Percentiles rank a stretch among this genome's conserved stretches.
phyloP scores from a whole-genome alignment of 2,329 filamentous ascomycete species.

The Aspergillus hiratsukae region DNA sequence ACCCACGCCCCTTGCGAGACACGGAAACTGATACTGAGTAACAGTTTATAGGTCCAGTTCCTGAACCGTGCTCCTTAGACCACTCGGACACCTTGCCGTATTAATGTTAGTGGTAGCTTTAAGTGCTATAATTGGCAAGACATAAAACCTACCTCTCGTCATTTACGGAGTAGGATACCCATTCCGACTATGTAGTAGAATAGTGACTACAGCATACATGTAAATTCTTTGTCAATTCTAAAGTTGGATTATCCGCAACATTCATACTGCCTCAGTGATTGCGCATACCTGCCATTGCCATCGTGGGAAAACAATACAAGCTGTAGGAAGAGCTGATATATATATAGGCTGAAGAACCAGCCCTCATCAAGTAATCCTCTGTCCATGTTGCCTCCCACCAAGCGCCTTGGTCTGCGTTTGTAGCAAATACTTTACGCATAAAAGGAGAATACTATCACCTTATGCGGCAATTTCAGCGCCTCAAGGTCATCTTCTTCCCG shows the following conservation, averaged over 20 bases:
- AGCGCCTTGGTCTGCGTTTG: background rate
- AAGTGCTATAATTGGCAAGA: too few species aligned
- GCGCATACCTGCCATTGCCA: background rate
- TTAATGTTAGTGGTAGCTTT: rapidly evolving
- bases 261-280: background rate
- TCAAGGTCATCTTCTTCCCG: too few species aligned
- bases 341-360: background rate
- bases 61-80: background rate
- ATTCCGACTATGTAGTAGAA: too few species aligned
- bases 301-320: background rate
- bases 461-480: too few species aligned
- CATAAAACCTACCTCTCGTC: too few species aligned
- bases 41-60: background rate
- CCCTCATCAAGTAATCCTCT: too few species aligned
- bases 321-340: background rate
- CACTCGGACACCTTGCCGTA: background rate
- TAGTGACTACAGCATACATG: too few species aligned
- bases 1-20: background rate
- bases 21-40: background rate
- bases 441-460: too few species aligned
- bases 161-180: too few species aligned
- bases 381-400: background rate
- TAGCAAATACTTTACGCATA: background rate
- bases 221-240: too few species aligned
- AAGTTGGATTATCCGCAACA: background rate